These are phyloP conservation scores for Lichtheimia hyalospora DNA, from an alignment of 371 early-diverging fungal species.

Conservation along the genomic window DNA sequence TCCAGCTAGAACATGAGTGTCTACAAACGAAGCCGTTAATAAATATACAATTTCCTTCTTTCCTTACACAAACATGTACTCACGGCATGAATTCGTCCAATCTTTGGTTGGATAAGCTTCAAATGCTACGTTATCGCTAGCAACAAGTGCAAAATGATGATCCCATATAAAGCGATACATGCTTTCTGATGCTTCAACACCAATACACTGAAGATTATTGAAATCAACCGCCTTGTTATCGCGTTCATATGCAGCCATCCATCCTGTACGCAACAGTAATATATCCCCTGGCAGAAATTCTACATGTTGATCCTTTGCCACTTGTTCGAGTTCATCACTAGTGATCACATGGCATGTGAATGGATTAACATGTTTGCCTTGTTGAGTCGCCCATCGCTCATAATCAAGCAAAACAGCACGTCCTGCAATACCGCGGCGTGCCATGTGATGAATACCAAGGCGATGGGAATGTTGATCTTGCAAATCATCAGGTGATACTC, in stretches of 20 bases:
- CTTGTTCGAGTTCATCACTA: conserved; percentile 32
- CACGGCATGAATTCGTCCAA: conserved; percentile 20
- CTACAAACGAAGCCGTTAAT: conserved; percentile 9
- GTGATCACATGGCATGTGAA: conserved; percentile 29
- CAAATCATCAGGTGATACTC: conserved; percentile 10
- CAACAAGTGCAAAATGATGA: conserved; percentile 43
- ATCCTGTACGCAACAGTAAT: conserved; percentile 38
- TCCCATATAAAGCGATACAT: conserved; percentile 45
- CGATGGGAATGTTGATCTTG: conserved; percentile 15
- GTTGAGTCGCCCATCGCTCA: conserved; percentile 30
- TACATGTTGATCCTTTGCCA: conserved; percentile 34
- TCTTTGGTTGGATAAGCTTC: conserved; percentile 34
- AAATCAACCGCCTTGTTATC: neutral
- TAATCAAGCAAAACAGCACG: conserved; percentile 46
- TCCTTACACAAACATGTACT: conserved; percentile 3
- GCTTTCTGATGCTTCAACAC: conserved; percentile 40
- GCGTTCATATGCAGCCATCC: conserved; percentile 22
- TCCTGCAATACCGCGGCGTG: conserved; percentile 44
- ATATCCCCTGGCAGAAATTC: conserved; percentile 38
- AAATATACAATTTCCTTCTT: neutral
- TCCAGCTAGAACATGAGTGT: conserved; percentile 34
- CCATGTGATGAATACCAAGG: conserved; percentile 42
- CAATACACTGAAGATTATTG: conserved; percentile 18
- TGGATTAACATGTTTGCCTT: conserved; percentile 28
- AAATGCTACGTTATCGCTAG: conserved; percentile 29